phyloP scores from a whole-genome alignment of 352 stramenopile species.

The Pythium phragmitis region DNA sequence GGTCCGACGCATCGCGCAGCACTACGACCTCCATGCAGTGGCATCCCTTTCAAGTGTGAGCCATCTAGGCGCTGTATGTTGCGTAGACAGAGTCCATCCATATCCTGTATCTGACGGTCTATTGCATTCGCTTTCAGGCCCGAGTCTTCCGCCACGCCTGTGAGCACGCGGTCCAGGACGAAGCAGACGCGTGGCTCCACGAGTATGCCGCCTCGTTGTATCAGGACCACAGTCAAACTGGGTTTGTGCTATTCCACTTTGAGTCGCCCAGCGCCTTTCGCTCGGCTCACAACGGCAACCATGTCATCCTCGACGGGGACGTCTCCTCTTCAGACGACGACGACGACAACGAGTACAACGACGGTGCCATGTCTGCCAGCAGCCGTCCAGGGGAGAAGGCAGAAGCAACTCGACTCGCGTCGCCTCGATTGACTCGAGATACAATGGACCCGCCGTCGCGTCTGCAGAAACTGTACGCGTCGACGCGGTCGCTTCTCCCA shows the following conservation, averaged over 20 bases:
- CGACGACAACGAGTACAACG: constrained; percentile 1
- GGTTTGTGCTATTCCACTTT: constrained; percentile 14
- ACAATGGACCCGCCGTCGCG: background rate
- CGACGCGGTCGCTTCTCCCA: constrained; percentile 15
- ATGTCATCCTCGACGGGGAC: background rate
- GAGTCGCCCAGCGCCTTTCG: background rate
- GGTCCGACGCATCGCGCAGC: constrained; percentile 35
- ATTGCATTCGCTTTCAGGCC: background rate
- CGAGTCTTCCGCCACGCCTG: constrained; percentile 11
- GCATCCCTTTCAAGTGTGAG: no score
- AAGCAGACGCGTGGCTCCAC: constrained; percentile 4
- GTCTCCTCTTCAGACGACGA: no score
- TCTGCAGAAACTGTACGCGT: constrained; percentile 20
- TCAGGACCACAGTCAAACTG: background rate
- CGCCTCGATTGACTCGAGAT: background rate
- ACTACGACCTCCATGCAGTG: constrained; percentile 45
- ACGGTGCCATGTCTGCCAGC: background rate
- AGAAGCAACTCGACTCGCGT: constrained; percentile 3
- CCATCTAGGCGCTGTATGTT: background rate
- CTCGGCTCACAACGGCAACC: no score
- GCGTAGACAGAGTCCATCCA: background rate
- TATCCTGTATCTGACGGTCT: background rate
- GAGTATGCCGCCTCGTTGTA: background rate
- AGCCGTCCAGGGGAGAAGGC: background rate
- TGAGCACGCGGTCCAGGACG: constrained; percentile 10